Conservation (phyloP, 495 filamentous ascomycete genomes). For the Penicillium dipodomyicola region DNA sequence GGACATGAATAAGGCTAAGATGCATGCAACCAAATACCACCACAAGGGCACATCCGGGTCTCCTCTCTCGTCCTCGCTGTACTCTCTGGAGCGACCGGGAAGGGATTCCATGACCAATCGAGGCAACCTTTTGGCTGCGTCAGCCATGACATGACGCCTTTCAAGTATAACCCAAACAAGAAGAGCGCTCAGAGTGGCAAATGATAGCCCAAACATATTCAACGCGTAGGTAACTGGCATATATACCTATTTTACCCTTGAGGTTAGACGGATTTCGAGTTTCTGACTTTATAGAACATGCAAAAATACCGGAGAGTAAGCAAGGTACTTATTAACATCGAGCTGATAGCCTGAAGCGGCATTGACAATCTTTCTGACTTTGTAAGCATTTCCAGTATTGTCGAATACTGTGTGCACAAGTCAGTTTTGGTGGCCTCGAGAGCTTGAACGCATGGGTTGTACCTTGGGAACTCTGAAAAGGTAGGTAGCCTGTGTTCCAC, state of each 20-base stretch:
- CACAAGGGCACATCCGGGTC: constrained; percentile 72
- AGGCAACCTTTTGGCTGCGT: constrained; percentile 15
- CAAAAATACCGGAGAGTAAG: constrained; percentile 56
- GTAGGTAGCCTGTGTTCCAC: constrained; percentile 45
- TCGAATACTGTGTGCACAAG: constrained; percentile 62
- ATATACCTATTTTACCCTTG: constrained; percentile 51
- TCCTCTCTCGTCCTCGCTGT: constrained; percentile 29
- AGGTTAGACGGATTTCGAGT: not conserved
- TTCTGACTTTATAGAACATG: not conserved
- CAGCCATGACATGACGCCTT: constrained; percentile 27
- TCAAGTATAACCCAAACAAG: constrained; percentile 62
- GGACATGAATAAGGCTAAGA: constrained; percentile 67
- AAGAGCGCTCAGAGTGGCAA: constrained; percentile 70
- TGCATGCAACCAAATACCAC: constrained; percentile 72
- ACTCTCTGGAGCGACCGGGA: constrained; percentile 50
- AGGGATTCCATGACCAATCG: constrained; percentile 13
- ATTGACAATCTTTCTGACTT: constrained; percentile 70
- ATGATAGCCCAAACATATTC: constrained; percentile 71
- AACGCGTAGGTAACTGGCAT: constrained; percentile 80
- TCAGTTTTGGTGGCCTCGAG: not conserved
- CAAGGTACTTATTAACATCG: constrained; percentile 65
- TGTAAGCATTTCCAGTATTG: constrained; percentile 72
- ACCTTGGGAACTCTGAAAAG: constrained; percentile 31
- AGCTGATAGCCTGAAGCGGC: constrained; percentile 60
- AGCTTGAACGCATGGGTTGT: not conserved